Evolutionary conservation across 768 basidiomycete genomes (phyloP).

Genomic region (Trametopsis cervina): DNA sequence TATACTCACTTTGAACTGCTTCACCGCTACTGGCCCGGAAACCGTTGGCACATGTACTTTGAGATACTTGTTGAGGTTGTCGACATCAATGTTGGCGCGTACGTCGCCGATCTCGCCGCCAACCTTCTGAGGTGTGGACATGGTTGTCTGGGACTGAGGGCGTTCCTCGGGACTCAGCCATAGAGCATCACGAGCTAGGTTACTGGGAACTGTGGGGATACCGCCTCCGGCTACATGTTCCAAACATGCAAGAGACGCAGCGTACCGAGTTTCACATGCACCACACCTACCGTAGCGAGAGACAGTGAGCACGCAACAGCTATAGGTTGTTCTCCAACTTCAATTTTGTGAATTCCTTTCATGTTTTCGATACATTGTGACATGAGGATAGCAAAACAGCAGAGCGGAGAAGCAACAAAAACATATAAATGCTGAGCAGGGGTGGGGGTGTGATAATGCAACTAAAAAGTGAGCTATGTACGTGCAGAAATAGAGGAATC

Average conservation of each 20-base stretch:
- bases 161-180: background rate
- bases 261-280: no score
- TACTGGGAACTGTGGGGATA: no score
- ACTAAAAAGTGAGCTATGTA: conserved; percentile 6
- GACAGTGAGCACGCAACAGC: no score
- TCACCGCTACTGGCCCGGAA: conserved; percentile 61
- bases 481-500: conserved; percentile 2
- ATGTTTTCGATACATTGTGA: conserved; percentile 12
- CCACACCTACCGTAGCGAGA: no score
- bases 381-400: conserved; percentile 11
- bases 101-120: conserved; percentile 75
- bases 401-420: conserved; percentile 6
- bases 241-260: no score
- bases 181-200: background rate
- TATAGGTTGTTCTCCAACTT: background rate
- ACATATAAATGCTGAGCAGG: conserved; percentile 10
- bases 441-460: conserved; percentile 3
- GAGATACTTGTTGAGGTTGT: conserved; percentile 62
- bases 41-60: conserved; percentile 45
- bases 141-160: conserved; percentile 7
- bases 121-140: conserved; percentile 34
- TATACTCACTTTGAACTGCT: conserved; percentile 83
- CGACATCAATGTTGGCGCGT: conserved; percentile 61
- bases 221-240: no score
- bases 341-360: conserved; percentile 8